A percentile compares a stretch with the other conserved stretches of the same genome.
These are phyloP conservation scores for Luffa aegyptiaca DNA, from an alignment of 306 rosid genomes.

Conservation along the genomic window DNA sequence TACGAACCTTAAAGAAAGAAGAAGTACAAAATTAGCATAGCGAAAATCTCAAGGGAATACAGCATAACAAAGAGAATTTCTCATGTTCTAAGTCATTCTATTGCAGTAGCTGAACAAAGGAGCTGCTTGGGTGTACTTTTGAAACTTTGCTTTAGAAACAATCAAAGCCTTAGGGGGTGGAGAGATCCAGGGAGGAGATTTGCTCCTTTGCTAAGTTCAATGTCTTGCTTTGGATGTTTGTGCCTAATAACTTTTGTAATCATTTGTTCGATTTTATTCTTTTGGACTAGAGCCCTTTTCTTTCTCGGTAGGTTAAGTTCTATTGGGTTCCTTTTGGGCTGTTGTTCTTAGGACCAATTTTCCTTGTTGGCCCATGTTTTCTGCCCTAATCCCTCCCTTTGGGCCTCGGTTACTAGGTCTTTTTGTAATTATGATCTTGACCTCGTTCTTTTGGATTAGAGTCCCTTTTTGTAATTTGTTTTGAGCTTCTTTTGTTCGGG, in stretches of 20 bases:
- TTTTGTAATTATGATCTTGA: too few relatives aligned
- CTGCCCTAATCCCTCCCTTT: not conserved
- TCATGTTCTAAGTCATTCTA: not conserved
- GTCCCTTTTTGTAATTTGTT: too few relatives aligned
- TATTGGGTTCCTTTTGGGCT: not conserved
- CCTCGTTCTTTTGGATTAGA: too few relatives aligned
- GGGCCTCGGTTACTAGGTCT: too few relatives aligned
- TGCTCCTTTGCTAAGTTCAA: not conserved
- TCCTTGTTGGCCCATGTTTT: not conserved
- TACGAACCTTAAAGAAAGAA: conserved; percentile 50
- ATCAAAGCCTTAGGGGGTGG: too few relatives aligned
- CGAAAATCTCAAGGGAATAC: not conserved
- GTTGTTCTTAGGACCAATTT: not conserved
- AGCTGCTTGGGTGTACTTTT: not conserved
- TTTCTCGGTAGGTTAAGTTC: not conserved
- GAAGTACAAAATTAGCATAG: conserved; percentile 7
- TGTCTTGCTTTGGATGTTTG: not conserved
- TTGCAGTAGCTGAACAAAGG: not conserved
- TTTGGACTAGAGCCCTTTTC: not conserved
- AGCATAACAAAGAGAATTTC: not conserved
- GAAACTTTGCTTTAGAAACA: not conserved
- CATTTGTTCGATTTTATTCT: not conserved
- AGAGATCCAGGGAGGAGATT: not conserved
- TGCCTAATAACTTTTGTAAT: not conserved
- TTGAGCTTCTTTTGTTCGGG: too few relatives aligned